A percentile compares a stretch with the other conserved stretches of the same genome.
Evolutionary conservation across 148 eudicot genomes (phyloP).

Genomic region (Vaccinium corymbosum): DNA sequence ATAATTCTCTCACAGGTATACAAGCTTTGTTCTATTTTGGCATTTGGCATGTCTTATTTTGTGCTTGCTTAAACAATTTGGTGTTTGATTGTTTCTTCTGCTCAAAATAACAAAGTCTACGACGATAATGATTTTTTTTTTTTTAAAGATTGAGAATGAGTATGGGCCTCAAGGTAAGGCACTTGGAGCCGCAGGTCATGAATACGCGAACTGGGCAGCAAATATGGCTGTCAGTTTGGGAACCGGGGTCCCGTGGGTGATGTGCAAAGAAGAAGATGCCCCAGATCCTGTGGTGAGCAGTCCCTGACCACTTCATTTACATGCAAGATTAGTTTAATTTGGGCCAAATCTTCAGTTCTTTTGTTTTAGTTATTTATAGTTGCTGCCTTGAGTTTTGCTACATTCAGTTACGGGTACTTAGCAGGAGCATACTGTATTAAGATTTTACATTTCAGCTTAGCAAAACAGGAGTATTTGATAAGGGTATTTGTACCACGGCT

Average conservation of each 20-base stretch:
- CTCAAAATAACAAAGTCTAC: not conserved
- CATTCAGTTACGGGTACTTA: not conserved
- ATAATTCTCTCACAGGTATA: slow-evolving; percentile 85
- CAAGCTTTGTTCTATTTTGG: not conserved
- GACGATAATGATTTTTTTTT: not conserved
- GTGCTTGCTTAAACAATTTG: not conserved
- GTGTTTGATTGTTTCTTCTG: not conserved
- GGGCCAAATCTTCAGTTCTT: not conserved
- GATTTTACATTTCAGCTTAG: not conserved
- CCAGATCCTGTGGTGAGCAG: slow-evolving; percentile 28
- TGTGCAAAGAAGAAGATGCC: slow-evolving; percentile 36
- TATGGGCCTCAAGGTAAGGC: slow-evolving; percentile 21
- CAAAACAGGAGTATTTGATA: not conserved
- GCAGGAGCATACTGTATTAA: not conserved
- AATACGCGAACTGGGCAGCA: slow-evolving; percentile 30
- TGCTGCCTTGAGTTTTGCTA: not conserved
- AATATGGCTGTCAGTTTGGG: slow-evolving; percentile 26
- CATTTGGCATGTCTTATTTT: not conserved
- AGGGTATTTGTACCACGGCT: not conserved
- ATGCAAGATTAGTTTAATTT: not conserved
- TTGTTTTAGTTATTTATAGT: not conserved
- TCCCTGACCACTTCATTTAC: not conserved
- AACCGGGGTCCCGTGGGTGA: slow-evolving; percentile 37
- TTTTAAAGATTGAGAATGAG: slow-evolving; percentile 36
- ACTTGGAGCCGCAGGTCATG: slow-evolving; percentile 24